phyloP scores from a whole-genome alignment of 805 yeast genomes.

The Metschnikowia matae region DNA sequence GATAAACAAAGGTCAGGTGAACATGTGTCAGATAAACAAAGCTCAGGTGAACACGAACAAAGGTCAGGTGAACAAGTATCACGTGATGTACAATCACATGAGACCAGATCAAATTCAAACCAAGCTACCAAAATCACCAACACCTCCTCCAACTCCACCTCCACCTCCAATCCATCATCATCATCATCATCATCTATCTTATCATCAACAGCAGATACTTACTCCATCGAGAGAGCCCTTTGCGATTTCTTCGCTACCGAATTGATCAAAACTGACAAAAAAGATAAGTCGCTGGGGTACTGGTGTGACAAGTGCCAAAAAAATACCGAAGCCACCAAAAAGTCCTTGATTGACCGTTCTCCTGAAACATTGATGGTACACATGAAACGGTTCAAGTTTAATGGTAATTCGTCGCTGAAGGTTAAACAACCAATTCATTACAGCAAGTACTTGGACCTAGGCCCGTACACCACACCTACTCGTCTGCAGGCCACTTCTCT shows the following conservation, averaged over 20 bases:
- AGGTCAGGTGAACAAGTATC: too few species aligned
- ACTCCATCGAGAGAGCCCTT: conserved; percentile 71
- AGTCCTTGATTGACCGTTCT: conserved; percentile 67
- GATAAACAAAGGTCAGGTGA: too few species aligned
- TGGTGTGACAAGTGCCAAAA: conserved; percentile 82
- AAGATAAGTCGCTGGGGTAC: conserved; percentile 68
- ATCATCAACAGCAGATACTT: conserved; percentile 18
- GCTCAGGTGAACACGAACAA: too few species aligned
- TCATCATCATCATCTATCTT: too few species aligned
- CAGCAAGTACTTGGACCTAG: conserved; percentile 70
- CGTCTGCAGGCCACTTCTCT: conserved; percentile 18
- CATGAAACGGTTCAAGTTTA: conserved; percentile 85
- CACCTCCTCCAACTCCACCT: not conserved
- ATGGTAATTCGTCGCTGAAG: conserved; percentile 74
- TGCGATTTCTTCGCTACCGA: conserved; percentile 83
- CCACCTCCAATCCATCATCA: not conserved
- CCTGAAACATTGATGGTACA: conserved; percentile 89
- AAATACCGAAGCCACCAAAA: conserved; percentile 73
- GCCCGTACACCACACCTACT: conserved; percentile 43
- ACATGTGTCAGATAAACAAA: too few species aligned
- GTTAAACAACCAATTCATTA: conserved; percentile 83
- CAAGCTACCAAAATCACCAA: not conserved
- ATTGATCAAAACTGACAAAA: conserved; percentile 60
- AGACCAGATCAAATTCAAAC: too few species aligned
- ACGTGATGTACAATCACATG: too few species aligned